phyloP scores from a whole-genome alignment of 805 yeast genomes.

The Yamadazyma paraphyllophila region DNA sequence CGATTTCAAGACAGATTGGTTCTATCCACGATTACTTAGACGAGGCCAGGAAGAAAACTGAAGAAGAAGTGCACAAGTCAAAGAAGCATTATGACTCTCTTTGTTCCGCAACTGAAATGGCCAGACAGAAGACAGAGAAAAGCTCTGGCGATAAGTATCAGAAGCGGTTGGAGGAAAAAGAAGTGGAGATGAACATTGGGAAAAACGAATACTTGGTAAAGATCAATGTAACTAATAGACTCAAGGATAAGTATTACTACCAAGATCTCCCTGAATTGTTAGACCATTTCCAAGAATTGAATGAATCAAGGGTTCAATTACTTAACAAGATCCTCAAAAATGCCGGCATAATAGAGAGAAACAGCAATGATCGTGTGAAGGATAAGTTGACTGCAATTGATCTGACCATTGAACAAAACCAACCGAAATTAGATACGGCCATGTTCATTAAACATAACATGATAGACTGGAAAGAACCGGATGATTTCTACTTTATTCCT shows the following conservation, averaged over 20 bases:
- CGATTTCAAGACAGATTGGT: constrained; percentile 54
- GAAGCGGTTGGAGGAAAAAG: constrained; percentile 58
- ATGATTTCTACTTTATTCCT: constrained; percentile 81
- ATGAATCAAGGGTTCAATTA: constrained; percentile 72
- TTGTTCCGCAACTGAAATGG: constrained; percentile 77
- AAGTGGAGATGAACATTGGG: constrained; percentile 79
- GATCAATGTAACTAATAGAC: constrained; percentile 80
- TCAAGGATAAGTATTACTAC: constrained; percentile 71
- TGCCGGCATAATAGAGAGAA: constrained; percentile 60
- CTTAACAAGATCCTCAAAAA: constrained; percentile 65
- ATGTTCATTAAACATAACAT: constrained; percentile 92
- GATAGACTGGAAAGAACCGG: constrained; percentile 77
- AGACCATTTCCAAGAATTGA: constrained; percentile 58
- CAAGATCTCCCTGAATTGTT: constrained; percentile 9
- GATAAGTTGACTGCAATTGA: constrained; percentile 52
- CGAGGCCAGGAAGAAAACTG: constrained; percentile 45
- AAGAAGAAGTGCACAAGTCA: constrained; percentile 57
- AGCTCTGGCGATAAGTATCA: constrained; percentile 47
- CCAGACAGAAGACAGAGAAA: constrained; percentile 72
- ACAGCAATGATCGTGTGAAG: constrained; percentile 43
- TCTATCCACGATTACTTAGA: constrained; percentile 58
- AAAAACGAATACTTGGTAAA: constrained; percentile 81
- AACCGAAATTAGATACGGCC: constrained; percentile 71
- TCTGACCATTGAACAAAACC: constrained; percentile 62
- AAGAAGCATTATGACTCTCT: constrained; percentile 78